Base-by-base conservation (phyloP, 1,139 yeast species). In the Lodderomyces pseudojiufengensis region DNA sequence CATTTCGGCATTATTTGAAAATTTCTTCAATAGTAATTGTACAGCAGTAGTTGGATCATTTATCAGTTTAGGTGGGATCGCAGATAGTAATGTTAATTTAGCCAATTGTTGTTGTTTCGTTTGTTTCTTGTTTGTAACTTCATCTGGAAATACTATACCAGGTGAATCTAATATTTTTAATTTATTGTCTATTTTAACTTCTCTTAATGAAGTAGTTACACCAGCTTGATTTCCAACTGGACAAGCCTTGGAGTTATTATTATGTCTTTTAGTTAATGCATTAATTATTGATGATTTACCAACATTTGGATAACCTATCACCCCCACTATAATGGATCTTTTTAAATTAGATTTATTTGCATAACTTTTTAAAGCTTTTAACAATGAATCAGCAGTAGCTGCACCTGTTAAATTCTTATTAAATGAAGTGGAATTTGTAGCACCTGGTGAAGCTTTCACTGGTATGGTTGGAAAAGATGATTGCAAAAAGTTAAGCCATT, bases 181-280 rank as follows among this genome's bases (percentile, higher is more conserved):
- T 60, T 88, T 88, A 55, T 80, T 84, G 58, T 92, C 98, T 43
- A 92, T 76, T 63, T 92, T 92, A 42, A 92, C 88, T 60, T 88
- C 95, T 63, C 97, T 79, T 59, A 92, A 69, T 3, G 92, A 70
- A 1, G 96, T 90, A 22, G 98, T 92, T 26, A 92, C 92, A 57
- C 98, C 98, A 3, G 99, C 97, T 63, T 85, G 94, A 52, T 95
- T 94, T 31, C 98, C 99, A 24, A 86, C 95, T 10, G 98, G 97
- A 57, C 98, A 92, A 9, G 92, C 94, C 50, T 73, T 77, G 30
- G 78, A 67, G 41, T 55, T 55, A 46, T 69, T 65, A 35, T 92
- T 88, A 54, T 86, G 94, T 63, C 95, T 81, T 37, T 85, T 75
- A 9, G 95, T 81, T 45, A 92, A 71, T 3, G 95, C 86, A 57